These are phyloP conservation scores for Periglandula ipomoeae DNA, from an alignment of 2,329 filamentous ascomycete species.

Conservation along the genomic window DNA sequence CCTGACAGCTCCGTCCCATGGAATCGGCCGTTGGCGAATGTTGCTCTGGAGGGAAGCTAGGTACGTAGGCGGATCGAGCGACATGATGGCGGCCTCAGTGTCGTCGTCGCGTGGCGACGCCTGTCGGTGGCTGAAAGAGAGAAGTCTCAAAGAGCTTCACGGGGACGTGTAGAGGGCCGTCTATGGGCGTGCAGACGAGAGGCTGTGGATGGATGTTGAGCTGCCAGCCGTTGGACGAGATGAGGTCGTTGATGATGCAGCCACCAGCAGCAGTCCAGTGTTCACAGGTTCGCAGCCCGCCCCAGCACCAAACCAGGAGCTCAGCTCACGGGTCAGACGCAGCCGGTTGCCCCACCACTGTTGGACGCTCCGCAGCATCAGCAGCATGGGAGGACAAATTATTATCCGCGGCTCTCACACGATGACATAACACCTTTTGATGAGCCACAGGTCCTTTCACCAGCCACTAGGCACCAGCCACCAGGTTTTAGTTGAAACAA, in stretches of 20 bases:
- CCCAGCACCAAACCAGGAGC: background rate
- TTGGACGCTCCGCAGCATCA: no score
- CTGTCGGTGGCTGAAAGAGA: background rate
- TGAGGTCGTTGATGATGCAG: slow-evolving; percentile 9
- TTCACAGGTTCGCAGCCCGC: slow-evolving; percentile 6
- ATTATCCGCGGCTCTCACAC: slow-evolving; percentile 1
- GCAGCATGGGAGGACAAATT: background rate
- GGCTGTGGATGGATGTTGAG: slow-evolving; percentile 3
- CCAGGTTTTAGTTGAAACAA: no score
- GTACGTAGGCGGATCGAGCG: slow-evolving; percentile 85
- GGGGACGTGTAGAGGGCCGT: background rate
- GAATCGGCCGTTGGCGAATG: slow-evolving; percentile 89
- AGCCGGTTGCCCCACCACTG: background rate
- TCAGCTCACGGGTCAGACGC: no score
- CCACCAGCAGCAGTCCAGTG: slow-evolving; percentile 6
- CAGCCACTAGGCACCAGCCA: no score
- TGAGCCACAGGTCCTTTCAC: no score
- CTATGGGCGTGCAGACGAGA: background rate
- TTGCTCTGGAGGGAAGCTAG: slow-evolving; percentile 84
- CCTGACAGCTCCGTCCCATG: slow-evolving; percentile 93
- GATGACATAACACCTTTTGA: no score
- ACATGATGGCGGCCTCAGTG: slow-evolving; percentile 49
- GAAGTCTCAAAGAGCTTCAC: background rate
- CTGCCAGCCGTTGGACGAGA: slow-evolving; percentile 3
- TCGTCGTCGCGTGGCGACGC: slow-evolving; percentile 10